phyloP scores from a whole-genome alignment of 805 yeast species.

The Metschnikowia continentalis region DNA sequence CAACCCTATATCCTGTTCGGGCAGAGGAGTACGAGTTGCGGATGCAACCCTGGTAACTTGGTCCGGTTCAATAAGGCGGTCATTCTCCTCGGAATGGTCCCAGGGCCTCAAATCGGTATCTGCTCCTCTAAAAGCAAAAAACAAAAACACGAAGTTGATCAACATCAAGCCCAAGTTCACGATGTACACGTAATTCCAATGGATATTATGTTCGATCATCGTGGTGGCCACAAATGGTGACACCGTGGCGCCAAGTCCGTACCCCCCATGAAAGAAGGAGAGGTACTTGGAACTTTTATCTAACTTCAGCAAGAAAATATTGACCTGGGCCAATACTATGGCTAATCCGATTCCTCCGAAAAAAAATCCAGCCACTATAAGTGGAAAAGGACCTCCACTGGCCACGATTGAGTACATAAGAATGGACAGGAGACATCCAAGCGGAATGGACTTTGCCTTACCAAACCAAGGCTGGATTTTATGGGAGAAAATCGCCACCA shows the following conservation, averaged over 20 bases:
- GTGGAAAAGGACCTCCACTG: conserved; percentile 20
- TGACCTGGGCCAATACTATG: conserved; percentile 19
- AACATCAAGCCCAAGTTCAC: conserved; percentile 16
- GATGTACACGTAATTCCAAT: conserved; percentile 20
- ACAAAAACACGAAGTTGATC: conserved; percentile 6
- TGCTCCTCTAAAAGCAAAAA: conserved; percentile 14
- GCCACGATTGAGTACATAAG: conserved; percentile 17
- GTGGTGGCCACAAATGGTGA: conserved; percentile 21
- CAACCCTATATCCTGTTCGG: conserved; percentile 8
- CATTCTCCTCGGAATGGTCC: conserved; percentile 13
- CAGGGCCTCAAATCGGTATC: conserved; percentile 17
- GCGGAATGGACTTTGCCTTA: conserved; percentile 14
- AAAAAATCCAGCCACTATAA: conserved; percentile 22
- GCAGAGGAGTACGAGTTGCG: not conserved
- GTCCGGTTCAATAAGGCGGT: not conserved
- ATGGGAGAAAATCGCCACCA: conserved; percentile 17
- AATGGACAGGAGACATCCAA: conserved; percentile 13
- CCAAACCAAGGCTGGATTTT: conserved; percentile 18
- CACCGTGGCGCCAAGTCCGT: conserved; percentile 25
- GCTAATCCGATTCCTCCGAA: conserved; percentile 23
- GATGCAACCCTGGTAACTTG: not conserved
- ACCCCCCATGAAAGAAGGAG: conserved; percentile 21
- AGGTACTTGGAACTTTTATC: conserved; percentile 20
- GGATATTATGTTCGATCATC: conserved; percentile 14
- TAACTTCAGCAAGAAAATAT: conserved; percentile 21